Conservation (phyloP, 169 alveolate genomes). For the Pseudocohnilembus persalinus region DNA sequence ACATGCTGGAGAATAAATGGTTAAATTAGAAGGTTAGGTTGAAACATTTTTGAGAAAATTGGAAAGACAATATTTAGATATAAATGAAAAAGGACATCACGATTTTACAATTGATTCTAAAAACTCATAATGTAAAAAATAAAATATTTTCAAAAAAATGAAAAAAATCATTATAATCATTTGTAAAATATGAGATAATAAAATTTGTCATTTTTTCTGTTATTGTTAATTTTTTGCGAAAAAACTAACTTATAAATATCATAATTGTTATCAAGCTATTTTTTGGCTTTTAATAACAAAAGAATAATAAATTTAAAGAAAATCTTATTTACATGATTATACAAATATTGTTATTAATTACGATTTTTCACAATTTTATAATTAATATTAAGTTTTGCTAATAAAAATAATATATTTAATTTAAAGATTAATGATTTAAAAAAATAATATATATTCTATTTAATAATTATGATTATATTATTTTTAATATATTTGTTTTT, state of each 20-base stretch:
- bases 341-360: too few relatives aligned
- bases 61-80: conserved; percentile 47
- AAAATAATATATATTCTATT: too few relatives aligned
- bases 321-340: too few relatives aligned
- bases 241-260: not conserved
- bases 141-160: not conserved
- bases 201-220: not conserved
- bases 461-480: too few relatives aligned
- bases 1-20: conserved; percentile 25
- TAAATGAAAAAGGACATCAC: conserved; percentile 29
- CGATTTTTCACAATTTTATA: not conserved
- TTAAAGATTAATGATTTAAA: not conserved
- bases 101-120: conserved; percentile 36
- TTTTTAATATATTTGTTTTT: too few relatives aligned
- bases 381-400: not conserved
- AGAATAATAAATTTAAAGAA: too few relatives aligned
- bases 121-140: not conserved
- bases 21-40: conserved; percentile 29
- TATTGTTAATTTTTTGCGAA: not conserved
- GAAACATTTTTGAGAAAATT: conserved; percentile 39
- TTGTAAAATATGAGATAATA: not conserved
- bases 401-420: not conserved
- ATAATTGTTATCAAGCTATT: conserved; percentile 1
- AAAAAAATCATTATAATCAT: not conserved
- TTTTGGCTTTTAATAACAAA: not conserved